A percentile compares a stretch with the other conserved stretches of the same genome.
Evolutionary conservation across 352 stramenopile genomes (phyloP).

Genomic region (Phytophthora rubi): DNA sequence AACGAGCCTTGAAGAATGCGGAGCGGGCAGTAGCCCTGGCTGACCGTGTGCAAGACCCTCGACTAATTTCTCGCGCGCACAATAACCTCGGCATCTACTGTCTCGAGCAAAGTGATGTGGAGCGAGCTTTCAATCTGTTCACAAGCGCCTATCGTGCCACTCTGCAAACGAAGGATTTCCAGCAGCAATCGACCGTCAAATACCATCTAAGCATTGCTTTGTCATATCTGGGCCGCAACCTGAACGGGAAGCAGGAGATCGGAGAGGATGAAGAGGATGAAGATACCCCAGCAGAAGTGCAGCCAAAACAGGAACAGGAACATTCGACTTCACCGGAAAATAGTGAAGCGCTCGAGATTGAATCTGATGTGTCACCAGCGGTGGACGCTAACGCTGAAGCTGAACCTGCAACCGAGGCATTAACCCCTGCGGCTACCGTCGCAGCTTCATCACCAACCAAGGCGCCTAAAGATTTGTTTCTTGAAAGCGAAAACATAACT

Average conservation of each 20-base stretch:
- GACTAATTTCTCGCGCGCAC: constrained; percentile 40
- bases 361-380: background rate
- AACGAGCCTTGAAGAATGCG: constrained; percentile 28
- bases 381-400: background rate
- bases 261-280: constrained; percentile 31
- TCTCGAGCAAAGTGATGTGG: constrained; percentile 38
- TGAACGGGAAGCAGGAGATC: constrained; percentile 25
- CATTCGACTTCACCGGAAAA: background rate
- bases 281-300: background rate
- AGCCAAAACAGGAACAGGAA: background rate
- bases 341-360: background rate
- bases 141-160: constrained; percentile 42
- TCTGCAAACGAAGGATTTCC: constrained; percentile 32
- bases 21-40: constrained; percentile 30
- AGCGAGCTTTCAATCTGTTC: constrained; percentile 42
- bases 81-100: constrained; percentile 50
- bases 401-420: background rate
- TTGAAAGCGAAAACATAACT: constrained; percentile 34
- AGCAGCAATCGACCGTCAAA: constrained; percentile 45
- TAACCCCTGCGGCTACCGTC: background rate
- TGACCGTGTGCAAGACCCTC: constrained; percentile 23
- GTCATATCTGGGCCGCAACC: constrained; percentile 32
- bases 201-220: constrained; percentile 55
- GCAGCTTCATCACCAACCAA: background rate
- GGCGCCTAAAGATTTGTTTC: constrained; percentile 45